Evolutionary conservation across 805 yeast genomes (phyloP), one percentile per base, ranked within the genome.

Genomic region (Yamadazyma nakazawae): DNA sequence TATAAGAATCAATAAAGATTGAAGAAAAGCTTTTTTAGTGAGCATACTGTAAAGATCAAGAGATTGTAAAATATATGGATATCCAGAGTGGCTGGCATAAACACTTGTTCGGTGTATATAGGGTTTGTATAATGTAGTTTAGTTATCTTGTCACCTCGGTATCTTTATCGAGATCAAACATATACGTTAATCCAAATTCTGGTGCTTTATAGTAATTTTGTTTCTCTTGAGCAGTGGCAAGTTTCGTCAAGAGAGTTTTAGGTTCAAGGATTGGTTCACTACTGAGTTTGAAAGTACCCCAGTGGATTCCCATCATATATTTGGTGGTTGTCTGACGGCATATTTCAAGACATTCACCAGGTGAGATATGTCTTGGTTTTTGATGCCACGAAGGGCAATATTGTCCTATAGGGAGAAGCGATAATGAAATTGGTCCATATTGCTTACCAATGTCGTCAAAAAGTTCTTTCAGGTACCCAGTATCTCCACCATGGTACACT

Each of bases 341-440:
- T 3, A 90, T 83, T 50, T 79, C 70, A 2, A 87, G 51, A 10
- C 91, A 82, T 57, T 92, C 98, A 34, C 67, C 73, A 0, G 98
- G 97, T 42, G 82, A 81, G 41, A 84, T 86, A 60, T 92, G 98
- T 55, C 96, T 78, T 3, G 97, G 92, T 48, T 79, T 78, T 59
- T 92, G 91, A 58, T 91, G 97, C 96, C 96, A 88, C 56, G 85
- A 80, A 0, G 98, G 98, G 55, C 91, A 85, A 63, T 92, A 92
- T 50, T 96, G 97, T 0, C 98, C 98, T 51, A 95, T 89, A 0
- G 98, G 98, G 13, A 92, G 66, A 64, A 92, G 74, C 0, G 91
- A 88, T 25, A 91, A 68, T 5, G 49, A 46, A 8, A 71, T 60
- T 0, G 75, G 74, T 0, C 95, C 95, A 59, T 75, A 84, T 25